Evolutionary conservation across 257 asterid species (phyloP).

Genomic region (Ajuga chamaepitys): DNA sequence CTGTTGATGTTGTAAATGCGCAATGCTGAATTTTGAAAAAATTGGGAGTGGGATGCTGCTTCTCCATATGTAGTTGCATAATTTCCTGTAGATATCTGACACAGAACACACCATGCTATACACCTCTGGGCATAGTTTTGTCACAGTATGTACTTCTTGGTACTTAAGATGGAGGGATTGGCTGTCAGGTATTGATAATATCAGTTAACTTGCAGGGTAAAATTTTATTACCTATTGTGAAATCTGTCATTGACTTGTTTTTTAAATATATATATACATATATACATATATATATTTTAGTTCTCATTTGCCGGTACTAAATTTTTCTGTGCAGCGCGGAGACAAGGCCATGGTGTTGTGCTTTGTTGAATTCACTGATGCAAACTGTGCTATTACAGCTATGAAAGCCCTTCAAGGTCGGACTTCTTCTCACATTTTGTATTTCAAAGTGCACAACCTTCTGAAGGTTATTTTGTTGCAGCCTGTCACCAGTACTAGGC

Average conservation of each 20-base stretch:
- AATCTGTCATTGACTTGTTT: neutral
- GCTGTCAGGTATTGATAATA: neutral
- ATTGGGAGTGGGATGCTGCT: neutral
- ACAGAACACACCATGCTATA: neutral
- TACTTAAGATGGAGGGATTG: neutral
- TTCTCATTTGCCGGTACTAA: neutral
- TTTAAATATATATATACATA: too few species aligned
- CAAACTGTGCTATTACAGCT: conserved; percentile 64
- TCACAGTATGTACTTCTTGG: neutral
- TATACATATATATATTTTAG: too few species aligned
- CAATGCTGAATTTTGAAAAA: neutral
- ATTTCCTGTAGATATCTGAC: neutral
- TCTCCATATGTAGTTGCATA: neutral
- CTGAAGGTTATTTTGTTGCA: neutral
- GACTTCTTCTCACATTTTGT: conserved; percentile 4
- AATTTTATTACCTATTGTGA: neutral
- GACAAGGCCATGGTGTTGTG: conserved; percentile 75
- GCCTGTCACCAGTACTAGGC: neutral
- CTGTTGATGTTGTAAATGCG: neutral
- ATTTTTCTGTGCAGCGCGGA: conserved; percentile 41
- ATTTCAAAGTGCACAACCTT: neutral
- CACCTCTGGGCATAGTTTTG: neutral
- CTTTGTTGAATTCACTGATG: conserved; percentile 72
- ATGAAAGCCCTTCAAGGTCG: conserved; percentile 80
- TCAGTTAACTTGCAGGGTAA: neutral